Evolutionary conservation across 176 grass and related monocot genomes (phyloP).

Genomic region (Eleusine indica): DNA sequence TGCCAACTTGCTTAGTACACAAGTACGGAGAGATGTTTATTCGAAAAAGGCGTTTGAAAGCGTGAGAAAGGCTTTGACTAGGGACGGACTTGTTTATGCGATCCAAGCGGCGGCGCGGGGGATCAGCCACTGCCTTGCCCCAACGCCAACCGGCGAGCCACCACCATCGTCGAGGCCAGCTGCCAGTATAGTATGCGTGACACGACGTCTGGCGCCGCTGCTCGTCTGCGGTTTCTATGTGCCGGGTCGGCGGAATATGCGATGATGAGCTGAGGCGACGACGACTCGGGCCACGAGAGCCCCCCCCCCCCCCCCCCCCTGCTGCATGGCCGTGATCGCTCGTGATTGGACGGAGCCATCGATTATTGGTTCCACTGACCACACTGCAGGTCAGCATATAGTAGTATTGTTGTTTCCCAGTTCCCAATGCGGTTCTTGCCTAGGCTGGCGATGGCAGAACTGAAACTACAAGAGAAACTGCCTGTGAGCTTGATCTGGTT

Average conservation of each 20-base stretch:
- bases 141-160: slow-evolving; percentile 23
- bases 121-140: neutral
- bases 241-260: slow-evolving; percentile 39
- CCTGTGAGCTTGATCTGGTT: too few relatives aligned
- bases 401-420: neutral
- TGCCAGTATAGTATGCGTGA: neutral
- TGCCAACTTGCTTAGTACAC: slow-evolving; percentile 5
- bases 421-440: slow-evolving; percentile 39
- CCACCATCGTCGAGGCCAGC: neutral
- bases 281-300: neutral
- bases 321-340: neutral
- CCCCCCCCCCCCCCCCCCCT: too few relatives aligned
- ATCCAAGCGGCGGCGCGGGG: neutral
- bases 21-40: neutral
- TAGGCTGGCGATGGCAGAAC: neutral
- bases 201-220: slow-evolving; percentile 30
- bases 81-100: slow-evolving; percentile 23
- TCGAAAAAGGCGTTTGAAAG: slow-evolving; percentile 31
- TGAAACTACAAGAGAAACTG: slow-evolving; percentile 25
- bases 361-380: slow-evolving; percentile 23
- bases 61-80: slow-evolving; percentile 39
- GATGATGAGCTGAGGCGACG: neutral
- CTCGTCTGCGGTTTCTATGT: slow-evolving; percentile 33
- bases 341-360: slow-evolving; percentile 5
- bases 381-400: neutral